Base-by-base conservation (phyloP, 768 basidiomycete species). In the Rhodosporidiobolus sp. region DNA sequence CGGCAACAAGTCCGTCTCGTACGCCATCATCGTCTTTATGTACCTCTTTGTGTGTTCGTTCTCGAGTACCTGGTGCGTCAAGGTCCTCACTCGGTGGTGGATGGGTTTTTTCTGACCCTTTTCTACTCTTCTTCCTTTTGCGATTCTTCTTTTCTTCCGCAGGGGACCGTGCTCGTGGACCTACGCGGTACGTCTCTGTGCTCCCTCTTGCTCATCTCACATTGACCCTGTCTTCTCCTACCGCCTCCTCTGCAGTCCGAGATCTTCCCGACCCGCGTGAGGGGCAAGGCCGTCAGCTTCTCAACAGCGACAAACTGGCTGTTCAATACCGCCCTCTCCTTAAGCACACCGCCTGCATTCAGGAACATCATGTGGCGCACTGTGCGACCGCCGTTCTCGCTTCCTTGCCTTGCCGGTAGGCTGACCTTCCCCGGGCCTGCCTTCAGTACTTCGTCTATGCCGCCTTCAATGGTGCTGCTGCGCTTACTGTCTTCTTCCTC, bases 41-140 rank as follows among this genome's bases (percentile, higher is more conserved):
- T 91, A 90, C 81, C 81, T 90, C 72, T 91, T 86, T 74, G 89
- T 91, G 63, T 63, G 68, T 67, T 69, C 84, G 72, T 90, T 88
- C 78, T 88, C 89, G 22, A 84, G 88, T 76, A 88, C 87, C 38
- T 87, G 22, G 20, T 7, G 89, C n/a, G n/a, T n/a, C n/a, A n/a
- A n/a, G n/a, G n/a, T n/a, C n/a, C n/a, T n/a, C n/a, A n/a, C n/a
- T n/a, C n/a, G n/a, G n/a, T n/a, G n/a, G n/a, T n/a, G n/a, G n/a
- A n/a, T n/a, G n/a, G n/a, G n/a, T n/a, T n/a, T n/a, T n/a, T n/a
- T n/a, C n/a, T n/a, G n/a, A n/a, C n/a, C n/a, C n/a, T n/a, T n/a
- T n/a, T n/a, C n/a, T n/a, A n/a, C n/a, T n/a, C n/a, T n/a, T n/a
- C n/a, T n/a, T n/a, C n/a, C n/a, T n/a, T n/a, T n/a, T n/a, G n/a